Base-by-base conservation (phyloP, 2,329 filamentous ascomycete species). In the Sphaceloma murrayae region DNA sequence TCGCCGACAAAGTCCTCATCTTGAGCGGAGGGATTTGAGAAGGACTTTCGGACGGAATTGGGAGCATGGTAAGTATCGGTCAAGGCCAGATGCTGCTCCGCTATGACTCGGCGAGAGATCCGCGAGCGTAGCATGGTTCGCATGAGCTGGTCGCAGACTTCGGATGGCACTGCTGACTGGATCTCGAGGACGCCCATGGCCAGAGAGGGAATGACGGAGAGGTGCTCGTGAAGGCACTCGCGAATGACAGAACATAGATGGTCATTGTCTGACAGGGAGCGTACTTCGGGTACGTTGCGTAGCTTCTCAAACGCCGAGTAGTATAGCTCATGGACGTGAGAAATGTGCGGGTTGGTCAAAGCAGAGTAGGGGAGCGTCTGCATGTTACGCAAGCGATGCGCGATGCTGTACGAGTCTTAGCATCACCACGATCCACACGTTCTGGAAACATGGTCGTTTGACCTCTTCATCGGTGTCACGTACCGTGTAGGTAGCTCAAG, bases 351-450 rank as follows among this genome's bases (percentile, higher is more conserved):
- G 57, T 98, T 98, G n/a, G 85, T 88, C 36, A 96, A 85, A 45
- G 96, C 89, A 27, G 91, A 85, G 60, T 94, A 98, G 13, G 91
- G 91, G 30, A 98, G 72, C 51, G 85, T 88, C 63, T 98, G 91
- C 77, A 98, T 96, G 61, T 98, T 89, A 48, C 93, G 85, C 51
- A 98, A 80, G 24, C 91, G 84, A 64, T 98, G 91, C 13, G 89
- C 86, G 53, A 96, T 77, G 54, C 86, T 89, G n/a, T n/a, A n/a
- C n/a, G 4, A 39, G 11, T 21, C 13, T 4, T n/a, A 13, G n/a
- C n/a, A n/a, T n/a, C n/a, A n/a, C n/a, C n/a, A n/a, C n/a, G n/a
- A n/a, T n/a, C n/a, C n/a, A n/a, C n/a, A n/a, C n/a, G n/a, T n/a
- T n/a, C n/a, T n/a, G n/a, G n/a, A n/a, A n/a, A 43, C n/a, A 22